Percentiles rank a stretch among this genome's conserved stretches.
phyloP scores from a whole-genome alignment of 148 eudicot species.

The Rhododendron williamsianum region DNA sequence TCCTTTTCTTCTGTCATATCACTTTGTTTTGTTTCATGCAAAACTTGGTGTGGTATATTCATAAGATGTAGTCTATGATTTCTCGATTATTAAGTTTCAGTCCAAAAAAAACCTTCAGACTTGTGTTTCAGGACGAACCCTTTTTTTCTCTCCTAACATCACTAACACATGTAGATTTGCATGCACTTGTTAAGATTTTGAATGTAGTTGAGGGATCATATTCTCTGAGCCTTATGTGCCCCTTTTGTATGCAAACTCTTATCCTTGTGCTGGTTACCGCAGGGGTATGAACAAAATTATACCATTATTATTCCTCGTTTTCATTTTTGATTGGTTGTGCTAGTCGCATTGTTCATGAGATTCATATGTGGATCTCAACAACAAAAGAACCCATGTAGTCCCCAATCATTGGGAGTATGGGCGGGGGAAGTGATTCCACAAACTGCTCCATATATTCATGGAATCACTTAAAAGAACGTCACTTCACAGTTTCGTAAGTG shows the following conservation, averaged over 20 bases:
- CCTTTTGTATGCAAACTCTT: neutral
- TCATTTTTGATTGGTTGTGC: neutral
- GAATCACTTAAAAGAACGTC: neutral
- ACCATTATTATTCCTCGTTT: neutral
- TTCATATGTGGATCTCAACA: neutral
- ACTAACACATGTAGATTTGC: neutral
- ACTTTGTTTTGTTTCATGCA: neutral
- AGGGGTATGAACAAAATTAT: neutral
- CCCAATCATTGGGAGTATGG: too few species aligned
- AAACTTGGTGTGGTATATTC: neutral
- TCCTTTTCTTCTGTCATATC: neutral
- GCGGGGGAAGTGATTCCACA: too few species aligned
- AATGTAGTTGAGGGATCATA: neutral
- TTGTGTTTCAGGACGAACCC: neutral
- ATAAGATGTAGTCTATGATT: neutral
- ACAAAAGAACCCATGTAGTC: too few species aligned
- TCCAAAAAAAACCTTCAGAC: neutral
- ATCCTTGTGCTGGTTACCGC: neutral
- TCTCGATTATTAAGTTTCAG: neutral
- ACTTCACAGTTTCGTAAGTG: neutral
- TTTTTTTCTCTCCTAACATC: neutral
- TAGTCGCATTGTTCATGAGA: neutral
- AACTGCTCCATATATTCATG: too few species aligned
- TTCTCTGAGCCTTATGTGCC: neutral
- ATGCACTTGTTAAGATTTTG: neutral